Evolutionary conservation across 2,329 filamentous ascomycete species (phyloP).

Genomic region (Chlorencoelia australis): DNA sequence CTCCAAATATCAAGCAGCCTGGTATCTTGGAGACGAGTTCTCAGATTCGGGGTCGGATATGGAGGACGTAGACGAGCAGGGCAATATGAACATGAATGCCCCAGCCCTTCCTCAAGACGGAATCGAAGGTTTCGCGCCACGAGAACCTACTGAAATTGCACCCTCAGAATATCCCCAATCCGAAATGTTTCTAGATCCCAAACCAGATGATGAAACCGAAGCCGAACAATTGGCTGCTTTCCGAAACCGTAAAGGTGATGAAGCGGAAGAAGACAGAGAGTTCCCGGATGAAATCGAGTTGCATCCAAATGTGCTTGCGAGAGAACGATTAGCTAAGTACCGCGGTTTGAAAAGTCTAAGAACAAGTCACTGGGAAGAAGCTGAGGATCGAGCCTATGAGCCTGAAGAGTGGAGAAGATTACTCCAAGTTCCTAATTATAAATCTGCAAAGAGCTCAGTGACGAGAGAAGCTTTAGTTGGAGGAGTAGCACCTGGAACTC

Average conservation of each 20-base stretch:
- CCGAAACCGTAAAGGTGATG: conserved; percentile 64
- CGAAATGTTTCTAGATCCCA: conserved; percentile 72
- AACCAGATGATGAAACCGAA: conserved; percentile 73
- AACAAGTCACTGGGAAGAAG: conserved; percentile 78
- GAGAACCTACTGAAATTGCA: conserved; percentile 63
- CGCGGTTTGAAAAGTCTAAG: conserved; percentile 85
- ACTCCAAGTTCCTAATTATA: conserved; percentile 83
- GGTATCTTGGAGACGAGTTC: conserved; percentile 71
- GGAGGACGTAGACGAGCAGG: conserved; percentile 57
- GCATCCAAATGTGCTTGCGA: conserved; percentile 73
- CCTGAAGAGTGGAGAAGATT: conserved; percentile 84
- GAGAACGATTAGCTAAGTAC: conserved; percentile 78
- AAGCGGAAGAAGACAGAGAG: conserved; percentile 82
- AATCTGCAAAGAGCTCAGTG: conserved; percentile 65
- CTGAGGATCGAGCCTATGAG: conserved; percentile 77
- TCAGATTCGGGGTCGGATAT: conserved; percentile 77
- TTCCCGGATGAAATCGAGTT: conserved; percentile 97
- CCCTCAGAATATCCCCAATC: conserved; percentile 89
- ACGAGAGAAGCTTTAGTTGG: conserved; percentile 80
- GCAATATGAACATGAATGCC: conserved; percentile 41
- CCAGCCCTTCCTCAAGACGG: conserved; percentile 72
- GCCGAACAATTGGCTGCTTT: conserved; percentile 72
- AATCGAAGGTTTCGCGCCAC: conserved; percentile 56
- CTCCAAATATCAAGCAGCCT: conserved; percentile 87
- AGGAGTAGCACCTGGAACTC: conserved; percentile 72